Evolutionary conservation across 1,284 basidiomycete species (phyloP), one percentile per base, ranked within the genome.

Genomic region (Rhodotorula sp.): DNA sequence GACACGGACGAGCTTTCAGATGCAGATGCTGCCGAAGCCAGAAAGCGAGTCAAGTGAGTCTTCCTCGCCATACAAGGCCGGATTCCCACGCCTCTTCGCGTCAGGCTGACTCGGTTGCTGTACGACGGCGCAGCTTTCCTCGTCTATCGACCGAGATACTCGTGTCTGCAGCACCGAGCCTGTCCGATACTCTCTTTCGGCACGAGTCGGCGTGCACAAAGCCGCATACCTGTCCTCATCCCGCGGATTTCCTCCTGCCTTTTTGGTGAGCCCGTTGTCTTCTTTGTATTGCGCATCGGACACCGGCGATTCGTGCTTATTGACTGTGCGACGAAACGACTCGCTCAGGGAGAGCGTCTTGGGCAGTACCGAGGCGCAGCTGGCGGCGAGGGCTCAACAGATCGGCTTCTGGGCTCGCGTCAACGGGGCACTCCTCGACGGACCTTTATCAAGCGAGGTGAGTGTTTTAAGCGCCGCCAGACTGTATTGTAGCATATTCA

Each of bases 271-370:
- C 49, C 15, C n/a, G n/a, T n/a, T n/a, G n/a, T n/a, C n/a, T n/a
- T n/a, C n/a, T n/a, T n/a, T n/a, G n/a, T n/a, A n/a, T n/a, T n/a
- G n/a, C n/a, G n/a, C n/a, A n/a, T n/a, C n/a, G n/a, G n/a, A n/a
- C n/a, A n/a, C n/a, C n/a, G n/a, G n/a, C n/a, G n/a, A n/a, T n/a
- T n/a, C n/a, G n/a, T n/a, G n/a, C n/a, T n/a, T n/a, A n/a, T n/a
- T n/a, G n/a, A n/a, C n/a, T n/a, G n/a, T n/a, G n/a, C n/a, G n/a
- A n/a, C n/a, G n/a, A n/a, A n/a, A n/a, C n/a, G n/a, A n/a, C n/a
- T n/a, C n/a, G n/a, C n/a, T n/a, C 84, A 99, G 96, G 96, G 91
- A 98, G 80, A 88, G 87, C 17, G 88, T 97, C 17, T 84, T 99
- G 29, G 89, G 92, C 77, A 85, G 86, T 76, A 83, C 87, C 0